Base-by-base conservation (phyloP, 148 eudicot species). In the Agrostemma githago region DNA sequence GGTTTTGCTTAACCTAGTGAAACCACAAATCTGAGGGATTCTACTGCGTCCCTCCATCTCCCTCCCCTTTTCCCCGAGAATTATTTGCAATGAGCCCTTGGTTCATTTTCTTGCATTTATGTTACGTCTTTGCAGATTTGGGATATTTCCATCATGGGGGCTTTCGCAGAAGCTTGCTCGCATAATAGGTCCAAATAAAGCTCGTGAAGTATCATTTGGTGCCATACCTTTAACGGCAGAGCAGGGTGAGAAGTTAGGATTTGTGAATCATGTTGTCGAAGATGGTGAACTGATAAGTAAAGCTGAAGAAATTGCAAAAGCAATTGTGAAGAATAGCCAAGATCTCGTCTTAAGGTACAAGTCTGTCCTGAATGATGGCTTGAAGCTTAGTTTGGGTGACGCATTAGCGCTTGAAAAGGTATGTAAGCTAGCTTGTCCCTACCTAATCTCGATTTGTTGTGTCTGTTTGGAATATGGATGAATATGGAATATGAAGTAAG, bases 101-200 rank as follows among this genome's bases (percentile, higher is more conserved):
- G 15, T 19, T 62, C 37, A 46, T 21, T 37, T 59, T 40, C 57
- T 74, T 40, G 37, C 64, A 39, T 74, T 3, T 66, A 16, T 75
- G 43, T 46, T 46, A 58, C 64, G 19, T 66, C 0, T 40, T 61
- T 84, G 77, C 83, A 92, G 99, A 81, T 96, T 92, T 80, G 97
- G 97, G 51, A 96, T 96, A 84, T 96, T 96, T 77, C 99, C 99
- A 42, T 96, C 99, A 19, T 96, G 99, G 99, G 99, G 99, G 73
- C 87, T 96, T 26, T 96, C 99, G 14, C 99, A 96, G 83, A 96
- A 96, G 85, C 97, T 96, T 71, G 86, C 97, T 26, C 96, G 97
- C 70, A 82, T 95, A 43, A 85, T 96, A 79, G 99, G 99, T 3
- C 84, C 89, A 60, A 88, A 84, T 75, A 87, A 84, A 83, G 99